Evolutionary conservation across 352 stramenopile species (phyloP), one percentile per base, ranked within the genome.

Genomic region (Phytophthora cactorum): DNA sequence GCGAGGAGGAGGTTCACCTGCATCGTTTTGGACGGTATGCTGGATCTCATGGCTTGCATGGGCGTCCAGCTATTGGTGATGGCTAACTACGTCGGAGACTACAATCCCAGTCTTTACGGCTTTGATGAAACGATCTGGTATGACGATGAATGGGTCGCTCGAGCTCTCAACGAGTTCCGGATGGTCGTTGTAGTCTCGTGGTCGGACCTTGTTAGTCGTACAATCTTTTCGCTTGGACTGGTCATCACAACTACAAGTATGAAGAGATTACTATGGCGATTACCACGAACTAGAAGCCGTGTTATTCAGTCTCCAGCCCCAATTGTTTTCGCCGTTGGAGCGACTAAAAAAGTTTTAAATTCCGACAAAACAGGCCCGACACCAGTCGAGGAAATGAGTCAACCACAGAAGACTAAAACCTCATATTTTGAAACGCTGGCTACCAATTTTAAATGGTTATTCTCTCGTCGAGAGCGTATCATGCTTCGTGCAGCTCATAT

Each of bases 21-120:
- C 8, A 50, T 50, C 22, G 44, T 50, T 2, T 50, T 50, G 10
- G 44, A 50, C 43, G 53, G 55, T 45, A 34, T 43, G 3, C 17
- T 63, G 10, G 41, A 54, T 12, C 14, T 63, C 10, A 53, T 63
- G 55, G 45, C 39, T 4, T 51, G 36, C 14, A 52, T 52, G 27
- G 43, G 54, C 5, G 34, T 63, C 0, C 11, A 34, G 3, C 27
- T 62, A 5, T 27, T 62, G 15, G 28, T 62, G 7, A 28, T 62
- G 28, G 15, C 15, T 10, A 62, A 31, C 36, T 62, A 62, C 43
- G 15, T 46, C 2, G 8, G 15, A 1, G 22, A 62, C 11, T 62
- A 62, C 17, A 17, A 53, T 27, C 7, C 17, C 11, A 9, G 5
- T 27, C 2, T 53, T 17, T 3, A 5, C n/a, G 54, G 54, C 3